These are phyloP conservation scores for Heliocybe sulcata DNA, from an alignment of 1,284 basidiomycete genomes.

Conservation along the genomic window DNA sequence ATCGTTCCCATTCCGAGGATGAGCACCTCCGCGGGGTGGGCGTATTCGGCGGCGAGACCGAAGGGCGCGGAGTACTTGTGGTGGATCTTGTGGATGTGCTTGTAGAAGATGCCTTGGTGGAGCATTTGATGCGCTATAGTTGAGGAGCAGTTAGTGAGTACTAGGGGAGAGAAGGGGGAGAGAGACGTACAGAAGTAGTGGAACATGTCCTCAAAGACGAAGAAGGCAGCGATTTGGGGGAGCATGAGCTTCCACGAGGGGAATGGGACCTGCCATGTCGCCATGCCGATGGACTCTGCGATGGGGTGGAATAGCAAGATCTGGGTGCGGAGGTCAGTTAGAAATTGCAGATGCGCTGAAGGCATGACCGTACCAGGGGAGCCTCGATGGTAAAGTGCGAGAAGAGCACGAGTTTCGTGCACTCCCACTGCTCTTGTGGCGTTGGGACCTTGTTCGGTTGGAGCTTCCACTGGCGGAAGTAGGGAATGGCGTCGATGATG, in stretches of 20 bases:
- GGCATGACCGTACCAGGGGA: constrained; percentile 63
- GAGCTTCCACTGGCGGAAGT: constrained; percentile 93
- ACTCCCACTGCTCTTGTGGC: constrained; percentile 86
- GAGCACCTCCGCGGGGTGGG: constrained; percentile 91
- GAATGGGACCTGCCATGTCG: constrained; percentile 92
- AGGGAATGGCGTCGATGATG: constrained; percentile 90
- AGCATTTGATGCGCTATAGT: constrained; percentile 78
- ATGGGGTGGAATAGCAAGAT: constrained; percentile 97
- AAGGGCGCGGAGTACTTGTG: constrained; percentile 98
- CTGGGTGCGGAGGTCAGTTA: constrained; percentile 28
- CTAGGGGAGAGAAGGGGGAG: constrained; percentile 5
- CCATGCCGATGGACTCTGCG: constrained; percentile 86
- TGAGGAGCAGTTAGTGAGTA: constrained; percentile 11
- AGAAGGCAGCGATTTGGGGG: constrained; percentile 86
- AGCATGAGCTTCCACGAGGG: constrained; percentile 64
- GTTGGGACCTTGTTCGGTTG: constrained; percentile 85
- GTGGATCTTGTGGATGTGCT: constrained; percentile 96
- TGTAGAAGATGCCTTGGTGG: constrained; percentile 90
- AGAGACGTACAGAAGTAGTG: constrained; percentile 64
- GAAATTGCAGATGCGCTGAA: background rate
- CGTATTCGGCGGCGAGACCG: constrained; percentile 96
- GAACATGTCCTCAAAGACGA: constrained; percentile 95
- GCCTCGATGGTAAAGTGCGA: constrained; percentile 97
- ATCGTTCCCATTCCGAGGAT: constrained; percentile 88
- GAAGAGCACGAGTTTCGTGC: constrained; percentile 91